Evolutionary conservation across 2,329 filamentous ascomycete genomes (phyloP).

Genomic region (Orbilia blumenaviensis): DNA sequence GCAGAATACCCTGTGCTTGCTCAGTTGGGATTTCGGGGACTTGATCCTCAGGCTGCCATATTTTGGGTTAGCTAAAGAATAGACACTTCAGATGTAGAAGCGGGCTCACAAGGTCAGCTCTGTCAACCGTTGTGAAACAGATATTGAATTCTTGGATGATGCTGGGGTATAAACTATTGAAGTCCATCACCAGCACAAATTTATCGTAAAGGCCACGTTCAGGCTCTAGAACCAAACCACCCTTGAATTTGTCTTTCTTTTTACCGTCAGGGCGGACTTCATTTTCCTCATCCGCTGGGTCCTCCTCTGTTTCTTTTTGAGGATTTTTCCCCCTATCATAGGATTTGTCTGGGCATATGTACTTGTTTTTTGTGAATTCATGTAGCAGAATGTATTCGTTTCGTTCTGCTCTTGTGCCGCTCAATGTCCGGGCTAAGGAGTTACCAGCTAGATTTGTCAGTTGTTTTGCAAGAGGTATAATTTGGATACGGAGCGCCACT

Average conservation of each 20-base stretch:
- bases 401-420: conserved; percentile 92
- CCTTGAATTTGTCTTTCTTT: conserved; percentile 99
- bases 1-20: conserved; percentile 84
- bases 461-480: conserved; percentile 92
- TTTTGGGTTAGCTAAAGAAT: background rate
- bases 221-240: conserved; percentile 96
- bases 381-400: conserved; percentile 99
- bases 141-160: conserved; percentile 99
- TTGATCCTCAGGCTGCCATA: conserved; percentile 76
- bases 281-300: conserved; percentile 62
- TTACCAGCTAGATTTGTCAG: conserved; percentile 96
- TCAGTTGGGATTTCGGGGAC: conserved; percentile 85
- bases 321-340: conserved; percentile 73
- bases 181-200: conserved; percentile 99
- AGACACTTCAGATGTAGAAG: background rate
- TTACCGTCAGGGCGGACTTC: conserved; percentile 70
- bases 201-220: conserved; percentile 98
- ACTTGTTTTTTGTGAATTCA: conserved; percentile 95
- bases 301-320: conserved; percentile 66
- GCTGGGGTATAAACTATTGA: conserved; percentile 97
- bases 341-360: conserved; percentile 96
- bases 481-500: conserved; percentile 85
- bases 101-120: conserved; percentile 72
- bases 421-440: conserved; percentile 95
- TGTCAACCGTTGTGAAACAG: conserved; percentile 96